Conservation (phyloP, 2,329 filamentous ascomycete genomes). For the Aspergillus fischeri region DNA sequence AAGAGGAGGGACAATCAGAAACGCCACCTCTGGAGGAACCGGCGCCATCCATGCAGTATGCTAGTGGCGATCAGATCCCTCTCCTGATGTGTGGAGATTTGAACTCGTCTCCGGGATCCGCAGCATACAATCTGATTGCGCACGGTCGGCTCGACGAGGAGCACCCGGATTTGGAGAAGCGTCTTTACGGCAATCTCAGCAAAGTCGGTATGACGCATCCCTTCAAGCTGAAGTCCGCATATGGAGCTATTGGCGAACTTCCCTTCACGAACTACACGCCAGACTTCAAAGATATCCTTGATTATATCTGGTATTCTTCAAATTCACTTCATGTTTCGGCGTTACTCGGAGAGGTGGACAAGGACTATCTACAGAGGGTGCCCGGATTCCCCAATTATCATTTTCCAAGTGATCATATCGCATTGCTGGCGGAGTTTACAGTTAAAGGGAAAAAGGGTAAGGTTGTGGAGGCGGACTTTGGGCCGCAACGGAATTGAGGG, state of each 20-base stretch:
- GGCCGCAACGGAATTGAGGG: slow-evolving; percentile 42
- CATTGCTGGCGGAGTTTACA: slow-evolving; percentile 82
- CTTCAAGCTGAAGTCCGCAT: slow-evolving; percentile 88
- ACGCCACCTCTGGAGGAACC: slow-evolving; percentile 54
- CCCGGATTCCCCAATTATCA: slow-evolving; percentile 92
- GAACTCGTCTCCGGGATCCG: slow-evolving; percentile 83
- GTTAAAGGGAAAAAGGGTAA: slow-evolving; percentile 86
- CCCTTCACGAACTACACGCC: slow-evolving; percentile 97
- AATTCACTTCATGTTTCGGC: slow-evolving; percentile 81
- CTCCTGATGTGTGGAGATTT: slow-evolving; percentile 92
- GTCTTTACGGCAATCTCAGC: slow-evolving; percentile 91
- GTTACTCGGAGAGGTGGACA: slow-evolving; percentile 80
- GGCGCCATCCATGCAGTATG: slow-evolving; percentile 80
- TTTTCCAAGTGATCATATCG: slow-evolving; percentile 89
- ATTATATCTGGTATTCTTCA: slow-evolving; percentile 97
- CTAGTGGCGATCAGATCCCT: slow-evolving; percentile 80
- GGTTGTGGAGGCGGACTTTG: slow-evolving; percentile 61
- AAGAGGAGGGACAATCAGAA: slow-evolving; percentile 44
- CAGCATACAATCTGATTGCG: slow-evolving; percentile 85
- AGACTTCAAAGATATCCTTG: slow-evolving; percentile 84
- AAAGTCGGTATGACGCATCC: slow-evolving; percentile 89
- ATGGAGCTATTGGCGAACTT: slow-evolving; percentile 77
- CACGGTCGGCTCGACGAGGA: slow-evolving; percentile 72
- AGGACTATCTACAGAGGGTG: slow-evolving; percentile 77
- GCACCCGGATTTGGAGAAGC: slow-evolving; percentile 73